These are phyloP conservation scores for Sporothrix humicola DNA, from an alignment of 2,329 filamentous ascomycete species.

Conservation along the genomic window DNA sequence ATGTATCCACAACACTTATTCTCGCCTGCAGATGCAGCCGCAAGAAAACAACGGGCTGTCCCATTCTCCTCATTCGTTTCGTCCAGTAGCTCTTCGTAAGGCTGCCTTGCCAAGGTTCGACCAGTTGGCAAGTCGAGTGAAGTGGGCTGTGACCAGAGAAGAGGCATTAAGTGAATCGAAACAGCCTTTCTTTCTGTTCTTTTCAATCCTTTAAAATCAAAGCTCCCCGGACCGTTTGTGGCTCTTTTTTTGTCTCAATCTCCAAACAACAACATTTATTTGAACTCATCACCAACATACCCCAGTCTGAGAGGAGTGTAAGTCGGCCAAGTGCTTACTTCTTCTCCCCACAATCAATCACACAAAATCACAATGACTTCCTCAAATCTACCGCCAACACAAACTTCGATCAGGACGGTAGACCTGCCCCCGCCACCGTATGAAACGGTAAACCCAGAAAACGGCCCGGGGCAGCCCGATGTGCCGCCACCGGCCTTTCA, in stretches of 20 bases:
- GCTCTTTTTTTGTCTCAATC: neutral
- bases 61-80: neutral
- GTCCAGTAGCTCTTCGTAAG: neutral
- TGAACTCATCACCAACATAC: neutral
- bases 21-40: neutral
- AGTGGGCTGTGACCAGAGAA: neutral
- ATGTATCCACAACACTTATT: neutral
- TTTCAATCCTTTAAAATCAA: neutral
- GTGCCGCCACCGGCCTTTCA: neutral
- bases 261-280: neutral
- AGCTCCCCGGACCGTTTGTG: too few relatives aligned
- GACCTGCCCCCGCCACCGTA: slow-evolving; percentile 5
- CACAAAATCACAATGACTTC: neutral
- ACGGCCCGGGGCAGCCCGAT: neutral
- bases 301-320: neutral
- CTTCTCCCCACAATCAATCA: too few relatives aligned
- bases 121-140: neutral
- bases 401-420: too few relatives aligned
- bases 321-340: neutral
- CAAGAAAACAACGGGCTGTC: neutral
- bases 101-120: slow-evolving; percentile 21
- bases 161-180: neutral
- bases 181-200: neutral
- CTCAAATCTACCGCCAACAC: neutral
- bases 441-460: neutral